Evolutionary conservation across 2,329 filamentous ascomycete genomes (phyloP).

Genomic region (Daldinia eschscholtzii): DNA sequence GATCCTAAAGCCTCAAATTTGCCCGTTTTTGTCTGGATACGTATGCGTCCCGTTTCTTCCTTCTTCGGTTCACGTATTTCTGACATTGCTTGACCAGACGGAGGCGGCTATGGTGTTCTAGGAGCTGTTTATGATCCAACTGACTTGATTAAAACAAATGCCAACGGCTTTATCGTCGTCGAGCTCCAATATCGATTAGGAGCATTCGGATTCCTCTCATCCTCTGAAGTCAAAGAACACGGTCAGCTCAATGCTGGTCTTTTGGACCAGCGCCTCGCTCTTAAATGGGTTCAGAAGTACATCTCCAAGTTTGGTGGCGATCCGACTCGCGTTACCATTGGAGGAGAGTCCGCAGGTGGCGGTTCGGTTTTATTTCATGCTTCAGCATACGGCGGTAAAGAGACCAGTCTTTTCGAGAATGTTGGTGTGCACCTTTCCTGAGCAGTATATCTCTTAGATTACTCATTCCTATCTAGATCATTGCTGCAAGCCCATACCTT

Average conservation of each 20-base stretch:
- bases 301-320: constrained; percentile 54
- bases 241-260: constrained; percentile 55
- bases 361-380: constrained; percentile 46
- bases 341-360: constrained; percentile 51
- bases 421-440: constrained; percentile 26
- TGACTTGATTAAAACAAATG: constrained; percentile 59
- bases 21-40: constrained; percentile 58
- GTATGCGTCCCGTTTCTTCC: constrained; percentile 37
- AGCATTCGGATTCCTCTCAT: constrained; percentile 59
- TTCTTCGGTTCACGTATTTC: too few species aligned
- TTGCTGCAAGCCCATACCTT: constrained; percentile 48
- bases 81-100: constrained; percentile 49
- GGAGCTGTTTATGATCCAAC: constrained; percentile 50
- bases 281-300: constrained; percentile 67
- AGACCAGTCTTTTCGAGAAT: constrained; percentile 47
- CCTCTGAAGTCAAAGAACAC: constrained; percentile 43
- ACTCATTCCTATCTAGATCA: constrained; percentile 37
- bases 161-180: constrained; percentile 62
- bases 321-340: constrained; percentile 50
- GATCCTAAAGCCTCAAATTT: constrained; percentile 53
- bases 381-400: constrained; percentile 46
- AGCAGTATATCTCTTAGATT: constrained; percentile 12
- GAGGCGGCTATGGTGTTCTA: constrained; percentile 52
- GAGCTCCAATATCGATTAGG: constrained; percentile 63
- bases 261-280: constrained; percentile 64